phyloP scores from a whole-genome alignment of 106 monocot species.

The Hemerocallis citrina region DNA sequence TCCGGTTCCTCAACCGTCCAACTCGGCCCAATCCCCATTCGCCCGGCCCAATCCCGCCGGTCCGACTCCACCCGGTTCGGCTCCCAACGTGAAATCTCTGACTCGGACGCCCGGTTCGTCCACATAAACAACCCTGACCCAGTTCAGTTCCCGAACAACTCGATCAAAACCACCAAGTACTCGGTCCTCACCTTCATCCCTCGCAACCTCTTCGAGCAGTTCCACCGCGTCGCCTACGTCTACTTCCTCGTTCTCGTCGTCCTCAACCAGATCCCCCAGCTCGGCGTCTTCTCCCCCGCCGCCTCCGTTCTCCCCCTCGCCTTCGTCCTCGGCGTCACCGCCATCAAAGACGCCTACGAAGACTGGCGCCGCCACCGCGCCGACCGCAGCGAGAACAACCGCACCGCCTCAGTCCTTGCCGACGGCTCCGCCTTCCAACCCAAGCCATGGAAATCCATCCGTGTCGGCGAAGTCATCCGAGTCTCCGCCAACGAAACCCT shows the following conservation, averaged over 20 bases:
- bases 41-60: slow-evolving; percentile 5
- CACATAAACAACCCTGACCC: slow-evolving; percentile 51
- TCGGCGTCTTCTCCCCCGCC: slow-evolving; percentile 65
- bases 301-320: slow-evolving; percentile 67
- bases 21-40: not conserved
- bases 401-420: slow-evolving; percentile 24
- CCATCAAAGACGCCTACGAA: slow-evolving; percentile 87
- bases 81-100: slow-evolving; percentile 63
- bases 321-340: slow-evolving; percentile 76
- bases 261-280: slow-evolving; percentile 80
- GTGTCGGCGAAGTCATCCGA: slow-evolving; percentile 64
- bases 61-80: slow-evolving; percentile 37
- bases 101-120: slow-evolving; percentile 78
- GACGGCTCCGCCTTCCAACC: slow-evolving; percentile 25
- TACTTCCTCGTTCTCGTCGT: slow-evolving; percentile 77
- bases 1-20: not conserved
- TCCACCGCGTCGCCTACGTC: slow-evolving; percentile 82
- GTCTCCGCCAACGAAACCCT: slow-evolving; percentile 52
- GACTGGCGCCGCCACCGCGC: slow-evolving; percentile 89
- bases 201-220: slow-evolving; percentile 90
- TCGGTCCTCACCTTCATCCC: slow-evolving; percentile 71
- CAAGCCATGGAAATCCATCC: slow-evolving; percentile 65
- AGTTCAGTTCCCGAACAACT: slow-evolving; percentile 37
- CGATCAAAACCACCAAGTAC: slow-evolving; percentile 70
- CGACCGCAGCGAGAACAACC: slow-evolving; percentile 71